These are phyloP conservation scores for Pseudohalonectria lignicola DNA, from an alignment of 2,329 filamentous ascomycete species.

Conservation along the genomic window DNA sequence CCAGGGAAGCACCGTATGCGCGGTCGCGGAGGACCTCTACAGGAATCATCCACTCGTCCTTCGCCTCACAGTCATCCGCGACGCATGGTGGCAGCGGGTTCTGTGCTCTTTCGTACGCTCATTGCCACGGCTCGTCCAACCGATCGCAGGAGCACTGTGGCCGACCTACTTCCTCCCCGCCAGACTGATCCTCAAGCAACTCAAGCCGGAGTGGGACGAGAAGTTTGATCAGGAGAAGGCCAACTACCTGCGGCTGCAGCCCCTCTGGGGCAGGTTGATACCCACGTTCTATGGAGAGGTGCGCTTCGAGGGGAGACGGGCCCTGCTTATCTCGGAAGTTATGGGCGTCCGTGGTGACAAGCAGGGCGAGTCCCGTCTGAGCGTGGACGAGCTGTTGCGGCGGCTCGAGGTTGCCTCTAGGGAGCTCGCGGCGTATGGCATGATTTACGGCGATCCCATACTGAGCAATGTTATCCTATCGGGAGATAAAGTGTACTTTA, in stretches of 20 bases:
- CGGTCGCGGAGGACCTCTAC: too few relatives aligned
- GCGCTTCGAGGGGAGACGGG: constrained; percentile 4
- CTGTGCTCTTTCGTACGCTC: too few relatives aligned
- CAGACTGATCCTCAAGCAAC: constrained; percentile 7
- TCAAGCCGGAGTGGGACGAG: constrained; percentile 5
- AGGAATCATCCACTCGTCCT: too few relatives aligned
- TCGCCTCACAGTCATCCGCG: too few relatives aligned
- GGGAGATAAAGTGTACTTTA: too few relatives aligned
- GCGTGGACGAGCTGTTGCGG: neutral
- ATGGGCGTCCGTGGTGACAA: neutral
- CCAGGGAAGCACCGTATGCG: too few relatives aligned
- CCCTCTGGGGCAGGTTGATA: constrained; percentile 6
- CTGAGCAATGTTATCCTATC: too few relatives aligned
- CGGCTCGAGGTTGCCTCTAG: neutral
- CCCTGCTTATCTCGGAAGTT: constrained; percentile 7
- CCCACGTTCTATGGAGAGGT: constrained; percentile 6
- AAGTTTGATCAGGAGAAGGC: constrained; percentile 8
- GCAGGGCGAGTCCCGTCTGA: neutral
- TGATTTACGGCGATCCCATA: too few relatives aligned
- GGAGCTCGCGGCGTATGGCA: neutral
- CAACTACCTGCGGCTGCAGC: constrained; percentile 5
- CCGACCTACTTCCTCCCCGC: constrained; percentile 4
- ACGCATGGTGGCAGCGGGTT: too few relatives aligned
- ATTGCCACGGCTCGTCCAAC: neutral
- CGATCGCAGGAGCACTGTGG: neutral